Evolutionary conservation across 192 early-diverging fungal species (phyloP), one percentile per base, ranked within the genome.

Genomic region (Podila horticola): DNA sequence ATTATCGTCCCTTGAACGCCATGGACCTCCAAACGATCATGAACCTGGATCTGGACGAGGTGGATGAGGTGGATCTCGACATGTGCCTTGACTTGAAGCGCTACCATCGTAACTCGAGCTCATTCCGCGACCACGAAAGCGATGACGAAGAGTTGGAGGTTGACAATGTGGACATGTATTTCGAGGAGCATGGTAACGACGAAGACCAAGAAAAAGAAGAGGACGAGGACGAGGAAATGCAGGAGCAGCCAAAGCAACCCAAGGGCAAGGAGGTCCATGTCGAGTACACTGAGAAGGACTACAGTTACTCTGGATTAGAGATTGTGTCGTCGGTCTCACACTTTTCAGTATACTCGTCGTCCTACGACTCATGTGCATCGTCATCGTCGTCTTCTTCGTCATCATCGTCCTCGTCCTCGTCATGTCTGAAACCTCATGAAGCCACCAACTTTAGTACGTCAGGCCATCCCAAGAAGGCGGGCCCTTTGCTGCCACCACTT

Each of bases 21-120:
- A 81, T 81, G 77, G 77, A 72, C 49, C 71, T 81, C 20, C 24
- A 71, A 36, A 81, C 77, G 24, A 81, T 81, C 36, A 73, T 81
- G 77, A 81, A 81, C 57, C 57, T 81, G 12, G 77, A 81, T 41
- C 24, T 81, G 12, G 77, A 81, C 30, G 67, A 76, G 49, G 68
- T 73, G 52, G 71, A 69, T 33, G 66, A 69, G 5, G 67, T 77
- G 64, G 74, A 77, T 58, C 58, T 77, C 12, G 77, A 81, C 29
- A 81, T 81, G 66, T 52, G 58, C 29, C 26, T 81, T 29, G 71
- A 81, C 64, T 48, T 81, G 5, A 45, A 72, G 30, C 52, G 70
- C 10, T 73, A 73, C 49, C 77, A 59, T 38, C 71, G 66, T 45
- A 81, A 66, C 29, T 55, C 52, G 28, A 68, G 41, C 52, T 59